Evolutionary conservation across 2,329 filamentous ascomycete genomes (phyloP), one percentile per base, ranked within the genome.

Genomic region (Stachybotrys chlorohalonatus): DNA sequence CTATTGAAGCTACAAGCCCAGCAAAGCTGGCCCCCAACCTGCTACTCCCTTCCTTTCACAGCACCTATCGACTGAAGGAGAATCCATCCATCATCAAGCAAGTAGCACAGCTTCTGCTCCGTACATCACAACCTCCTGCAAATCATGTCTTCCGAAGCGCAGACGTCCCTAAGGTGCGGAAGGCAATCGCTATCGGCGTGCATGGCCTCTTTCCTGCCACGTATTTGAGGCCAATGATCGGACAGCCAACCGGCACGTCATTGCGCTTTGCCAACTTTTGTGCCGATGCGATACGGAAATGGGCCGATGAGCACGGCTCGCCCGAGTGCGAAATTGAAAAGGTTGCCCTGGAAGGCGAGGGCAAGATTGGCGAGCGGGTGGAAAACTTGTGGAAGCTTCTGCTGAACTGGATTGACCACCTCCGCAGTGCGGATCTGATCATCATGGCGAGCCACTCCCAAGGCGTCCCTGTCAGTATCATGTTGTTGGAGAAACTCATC

Each of bases 371-470:
- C 3, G 92, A 97, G 58, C 82, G 94, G 7, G 90, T 97, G 1
- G 89, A 95, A 57, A 89, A 95, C 46, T 74, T 99, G 7, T 99
- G 94, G 94, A 95, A 93, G 70, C 78, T 97, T 9, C 77, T 99
- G 54, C 78, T 96, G 31, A 96, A 96, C 68, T 96, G 91, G 90
- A 89, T 96, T 59, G 90, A 96, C 45, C 86, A 93, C 59, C 87
- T 99, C 36, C 85, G 89, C 52, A 82, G 81, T 53, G 92, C 94
- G 0, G 94, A 99, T 70, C 86, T 97, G 57, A 86, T 99, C 47
- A 71, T 99, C 46, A 75, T 99, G n/a, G 90, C 90, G 3, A 96
- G 91, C 57, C 94, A 99, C 69, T 95, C 90, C 3, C 94, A 99
- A 69, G 94, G 94, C 24, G 94, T 97, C 0, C 94, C 94, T 0